Evolutionary conservation across 345 rosid genomes (phyloP).

Genomic region (Streptanthus diversifolius): DNA sequence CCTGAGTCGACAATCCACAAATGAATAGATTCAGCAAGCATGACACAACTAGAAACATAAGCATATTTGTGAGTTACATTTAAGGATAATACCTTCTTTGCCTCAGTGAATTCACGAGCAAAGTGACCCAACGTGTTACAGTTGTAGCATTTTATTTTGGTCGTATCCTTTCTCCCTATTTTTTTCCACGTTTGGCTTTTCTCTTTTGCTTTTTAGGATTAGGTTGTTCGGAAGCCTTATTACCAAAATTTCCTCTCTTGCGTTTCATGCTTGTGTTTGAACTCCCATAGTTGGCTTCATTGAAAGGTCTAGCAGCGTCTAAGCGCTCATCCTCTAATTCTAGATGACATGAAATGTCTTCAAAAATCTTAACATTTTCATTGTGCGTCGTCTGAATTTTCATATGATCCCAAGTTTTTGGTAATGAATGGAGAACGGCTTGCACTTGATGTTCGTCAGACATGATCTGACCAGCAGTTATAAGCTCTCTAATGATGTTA

Average conservation of each 20-base stretch:
- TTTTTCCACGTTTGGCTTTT: neutral
- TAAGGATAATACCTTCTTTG: conserved; percentile 3
- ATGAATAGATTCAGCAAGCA: conserved; percentile 2
- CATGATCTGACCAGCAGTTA: neutral
- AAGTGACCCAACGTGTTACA: conserved; percentile 5
- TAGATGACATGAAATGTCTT: conserved; percentile 1
- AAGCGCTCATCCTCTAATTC: conserved; percentile 18
- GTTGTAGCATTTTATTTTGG: neutral
- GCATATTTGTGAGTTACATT: neutral
- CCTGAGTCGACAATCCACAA: conserved; percentile 11
- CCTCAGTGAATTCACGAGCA: conserved; percentile 6
- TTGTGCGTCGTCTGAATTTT: neutral
- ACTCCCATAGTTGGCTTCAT: neutral
- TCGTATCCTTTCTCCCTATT: neutral
- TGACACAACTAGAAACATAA: conserved; percentile 6
- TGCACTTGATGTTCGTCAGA: neutral
- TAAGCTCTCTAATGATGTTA: neutral
- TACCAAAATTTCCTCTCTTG: neutral
- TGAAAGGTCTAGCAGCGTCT: neutral
- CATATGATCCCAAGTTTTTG: neutral
- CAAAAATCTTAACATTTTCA: neutral
- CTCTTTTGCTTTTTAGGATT: neutral
- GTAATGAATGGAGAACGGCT: neutral
- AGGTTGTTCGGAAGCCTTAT: neutral
- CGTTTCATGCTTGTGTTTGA: neutral